Base-by-base conservation (phyloP, 768 basidiomycete species). In the Suillus decipiens region DNA sequence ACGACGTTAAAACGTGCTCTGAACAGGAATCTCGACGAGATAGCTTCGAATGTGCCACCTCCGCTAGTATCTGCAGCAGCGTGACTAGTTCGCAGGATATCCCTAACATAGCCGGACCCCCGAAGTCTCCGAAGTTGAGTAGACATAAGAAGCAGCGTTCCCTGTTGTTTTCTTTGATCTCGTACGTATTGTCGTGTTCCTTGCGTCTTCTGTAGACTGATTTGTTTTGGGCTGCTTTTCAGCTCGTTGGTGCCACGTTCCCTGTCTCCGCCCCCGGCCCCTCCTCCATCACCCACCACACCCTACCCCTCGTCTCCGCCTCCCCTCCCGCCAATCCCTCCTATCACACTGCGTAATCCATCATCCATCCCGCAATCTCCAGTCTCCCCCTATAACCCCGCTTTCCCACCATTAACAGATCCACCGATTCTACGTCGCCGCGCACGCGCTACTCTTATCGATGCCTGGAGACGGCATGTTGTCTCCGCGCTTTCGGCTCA, bases 91-190 rank as follows among this genome's bases (percentile, higher is more conserved):
- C 65, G 36, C 75, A 72, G 31, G 64, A 69, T 42, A 19, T 60
- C 7, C 66, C 66, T 1, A 55, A 64, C 15, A 17, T 24, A 34
- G n/a, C n/a, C n/a, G n/a, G n/a, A n/a, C 67, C 75, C 42, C 68
- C 73, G 10, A 67, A 70, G 58, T 59, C 77, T 45, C 68, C 68
- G 48, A 83, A 79, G 68, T 67, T 67, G 3, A 69, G 76, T 47
- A 84, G 82, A 65, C 88, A 90, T 67, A 90, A 88, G 76, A 89
- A 86, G 67, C 86, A 89, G 67, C 81, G 86, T 50, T 92, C 90
- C 17, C 71, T 92, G 63, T 78, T 90, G 55, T 89, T 87, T 82
- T 83, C 87, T 8, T 76, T 92, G 45, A 84, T 91, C 63, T 82
- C 86, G 82, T 88, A 76, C 59, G 81, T 63, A 66, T 68, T 60